These are phyloP conservation scores for Murraya koenigii DNA, from an alignment of 345 rosid species.

Conservation along the genomic window DNA sequence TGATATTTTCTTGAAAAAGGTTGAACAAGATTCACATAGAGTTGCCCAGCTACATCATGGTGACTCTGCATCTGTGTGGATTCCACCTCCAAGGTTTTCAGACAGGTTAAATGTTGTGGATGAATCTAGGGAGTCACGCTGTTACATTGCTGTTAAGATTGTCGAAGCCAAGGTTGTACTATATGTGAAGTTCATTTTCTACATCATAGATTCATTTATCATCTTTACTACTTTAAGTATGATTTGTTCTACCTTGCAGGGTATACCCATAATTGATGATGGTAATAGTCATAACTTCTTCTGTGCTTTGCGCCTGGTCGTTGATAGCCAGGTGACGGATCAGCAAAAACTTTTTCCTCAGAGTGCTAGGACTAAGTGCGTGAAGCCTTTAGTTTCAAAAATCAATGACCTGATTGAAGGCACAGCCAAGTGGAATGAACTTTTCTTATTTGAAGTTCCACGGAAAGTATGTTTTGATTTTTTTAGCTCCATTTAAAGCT, in stretches of 20 bases:
- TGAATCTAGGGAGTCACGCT: conserved; percentile 70
- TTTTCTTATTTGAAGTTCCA: conserved; percentile 95
- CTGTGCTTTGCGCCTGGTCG: conserved; percentile 86
- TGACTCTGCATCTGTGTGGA: conserved; percentile 64
- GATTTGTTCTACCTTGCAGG: conserved; percentile 46
- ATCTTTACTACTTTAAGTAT: background rate
- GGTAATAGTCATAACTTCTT: conserved; percentile 90
- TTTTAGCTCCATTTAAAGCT: background rate
- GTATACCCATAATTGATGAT: conserved; percentile 73
- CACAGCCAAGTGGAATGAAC: conserved; percentile 86
- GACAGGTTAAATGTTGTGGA: conserved; percentile 81
- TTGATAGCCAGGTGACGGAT: conserved; percentile 75
- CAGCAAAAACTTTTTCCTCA: conserved; percentile 92
- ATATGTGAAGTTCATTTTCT: conserved; percentile 6
- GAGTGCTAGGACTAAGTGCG: conserved; percentile 98
- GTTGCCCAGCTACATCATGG: conserved; percentile 59
- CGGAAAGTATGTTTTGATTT: conserved; percentile 46
- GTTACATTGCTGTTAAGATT: conserved; percentile 71
- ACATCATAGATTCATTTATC: background rate
- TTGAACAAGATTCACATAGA: conserved; percentile 56
- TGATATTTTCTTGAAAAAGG: conserved; percentile 75
- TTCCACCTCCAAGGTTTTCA: conserved; percentile 94
- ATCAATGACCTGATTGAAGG: conserved; percentile 40
- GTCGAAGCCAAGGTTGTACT: conserved; percentile 81
- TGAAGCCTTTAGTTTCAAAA: conserved; percentile 59